Base-by-base conservation (phyloP, 2,329 filamentous ascomycete species). In the Thelonectria blattea region DNA sequence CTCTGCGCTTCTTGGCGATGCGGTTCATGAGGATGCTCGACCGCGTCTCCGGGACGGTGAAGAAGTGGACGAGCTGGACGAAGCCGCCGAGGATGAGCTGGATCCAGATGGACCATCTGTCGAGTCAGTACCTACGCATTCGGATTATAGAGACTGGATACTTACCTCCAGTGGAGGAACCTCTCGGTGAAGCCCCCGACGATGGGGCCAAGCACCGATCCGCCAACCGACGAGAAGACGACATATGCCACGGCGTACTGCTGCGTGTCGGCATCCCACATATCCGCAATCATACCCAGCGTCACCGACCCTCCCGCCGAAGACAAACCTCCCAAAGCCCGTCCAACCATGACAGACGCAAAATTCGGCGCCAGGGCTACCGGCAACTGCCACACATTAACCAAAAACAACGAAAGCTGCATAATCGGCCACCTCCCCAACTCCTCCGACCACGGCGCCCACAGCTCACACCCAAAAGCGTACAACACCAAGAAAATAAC, bases 381-480 rank as follows among this genome's bases (percentile, higher is more conserved):
- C 5, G 88, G 89, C 0, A 93, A 74, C 65, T 91, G 89, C 81
- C 85, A 95, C 56, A 94, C 75, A 68, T 95, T 95, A 74, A 93
- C 90, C 11, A 95, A 78, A 64, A 90, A 83, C 55, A 95, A 77
- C 39, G 87, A 91, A 22, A 83, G 76, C 80, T 94, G 91, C 20
- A 94, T 81, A 56, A 95, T 84, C 2, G 88, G 88, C 79, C 88
- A 90, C 51, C 92, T 86, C 18, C 92, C 92, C 51, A 94, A 81
- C 70, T 95, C 92, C 73, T 96, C 92, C 47, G 87, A 91, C 90
- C 91, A 95, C 0, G 92, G 92, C 0, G 92, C 92, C 92, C 92
- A 95, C 0, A 94, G 82, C 75, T 95, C 92, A 73, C 92, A 95
- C 37, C 92, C 92, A 72, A 95, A 93, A 39, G 91, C 91, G 73